A percentile compares a stretch with the other conserved stretches of the same genome.
Evolutionary conservation across 1,284 basidiomycete genomes (phyloP).

Genomic region (Phaffia rhodozyma): DNA sequence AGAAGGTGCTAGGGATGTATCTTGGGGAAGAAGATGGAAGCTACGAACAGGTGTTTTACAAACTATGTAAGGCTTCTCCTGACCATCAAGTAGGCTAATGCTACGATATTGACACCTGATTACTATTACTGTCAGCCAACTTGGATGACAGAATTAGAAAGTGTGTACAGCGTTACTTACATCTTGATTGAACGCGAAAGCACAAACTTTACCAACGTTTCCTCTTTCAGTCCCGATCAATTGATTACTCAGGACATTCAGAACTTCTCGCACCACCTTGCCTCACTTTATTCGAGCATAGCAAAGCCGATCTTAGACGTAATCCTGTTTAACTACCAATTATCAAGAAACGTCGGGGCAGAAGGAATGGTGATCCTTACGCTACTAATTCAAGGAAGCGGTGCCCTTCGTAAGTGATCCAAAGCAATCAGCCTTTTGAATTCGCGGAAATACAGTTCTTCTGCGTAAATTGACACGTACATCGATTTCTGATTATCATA

Average conservation of each 20-base stretch:
- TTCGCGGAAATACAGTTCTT: background rate
- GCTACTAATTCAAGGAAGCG: slow-evolving; percentile 68
- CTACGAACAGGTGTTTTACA: slow-evolving; percentile 67
- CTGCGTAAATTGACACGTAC: background rate
- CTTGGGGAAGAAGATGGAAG: slow-evolving; percentile 60
- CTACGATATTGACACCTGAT: slow-evolving; percentile 6
- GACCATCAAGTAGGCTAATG: background rate
- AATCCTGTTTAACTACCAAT: slow-evolving; percentile 90
- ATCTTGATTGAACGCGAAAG: background rate
- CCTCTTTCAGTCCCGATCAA: slow-evolving; percentile 6
- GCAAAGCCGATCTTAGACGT: slow-evolving; percentile 85
- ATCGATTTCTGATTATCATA: background rate
- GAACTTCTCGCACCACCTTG: slow-evolving; percentile 79
- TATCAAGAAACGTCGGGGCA: slow-evolving; percentile 86
- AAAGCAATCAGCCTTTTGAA: background rate
- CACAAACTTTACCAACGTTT: background rate
- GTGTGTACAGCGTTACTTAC: slow-evolving; percentile 59
- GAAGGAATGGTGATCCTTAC: slow-evolving; percentile 82
- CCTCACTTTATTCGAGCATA: slow-evolving; percentile 86
- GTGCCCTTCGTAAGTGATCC: slow-evolving; percentile 53
- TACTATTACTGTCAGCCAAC: slow-evolving; percentile 46
- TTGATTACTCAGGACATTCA: slow-evolving; percentile 54
- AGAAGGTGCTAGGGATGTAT: slow-evolving; percentile 70
- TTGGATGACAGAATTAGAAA: slow-evolving; percentile 93
- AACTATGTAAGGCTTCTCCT: slow-evolving; percentile 50